Conservation (phyloP, 129 eudicot species). For the Centrapalus pauciflorus region DNA sequence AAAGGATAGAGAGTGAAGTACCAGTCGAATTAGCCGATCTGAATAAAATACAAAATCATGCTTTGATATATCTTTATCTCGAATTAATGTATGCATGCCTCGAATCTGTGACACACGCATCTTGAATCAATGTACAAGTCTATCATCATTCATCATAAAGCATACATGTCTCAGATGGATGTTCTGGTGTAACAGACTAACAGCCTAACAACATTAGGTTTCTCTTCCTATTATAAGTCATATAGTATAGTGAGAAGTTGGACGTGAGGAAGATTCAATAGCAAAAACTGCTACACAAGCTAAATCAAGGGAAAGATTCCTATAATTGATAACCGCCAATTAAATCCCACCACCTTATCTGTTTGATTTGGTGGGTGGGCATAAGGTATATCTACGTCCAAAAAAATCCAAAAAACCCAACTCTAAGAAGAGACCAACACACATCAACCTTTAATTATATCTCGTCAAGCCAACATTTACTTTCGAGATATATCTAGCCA, state of each 20-base stretch:
- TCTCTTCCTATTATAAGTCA: not conserved
- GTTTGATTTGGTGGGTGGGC: too few relatives aligned
- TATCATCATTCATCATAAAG: not conserved
- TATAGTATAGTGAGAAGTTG: not conserved
- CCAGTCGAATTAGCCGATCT: slow-evolving; percentile 93
- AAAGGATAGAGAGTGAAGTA: slow-evolving; percentile 23
- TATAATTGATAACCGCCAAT: too few relatives aligned
- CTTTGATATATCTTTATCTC: slow-evolving; percentile 85
- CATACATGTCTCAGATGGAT: not conserved
- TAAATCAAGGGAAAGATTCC: not conserved
- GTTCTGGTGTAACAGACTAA: not conserved
- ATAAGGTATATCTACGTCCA: too few relatives aligned
- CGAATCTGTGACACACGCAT: slow-evolving; percentile 67
- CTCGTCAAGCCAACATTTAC: not conserved
- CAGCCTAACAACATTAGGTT: not conserved
- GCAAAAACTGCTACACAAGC: not conserved
- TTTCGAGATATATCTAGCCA: not conserved
- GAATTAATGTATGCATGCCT: slow-evolving; percentile 98
- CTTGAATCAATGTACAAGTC: slow-evolving; percentile 6
- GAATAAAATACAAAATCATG: slow-evolving; percentile 98
- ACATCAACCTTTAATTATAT: not conserved
- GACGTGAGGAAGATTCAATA: not conserved
- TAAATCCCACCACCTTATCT: too few relatives aligned
- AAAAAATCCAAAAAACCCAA: too few relatives aligned
- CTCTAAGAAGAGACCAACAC: not conserved